Evolutionary conservation across 352 stramenopile genomes (phyloP).

Genomic region (Aphanomyces astaci): DNA sequence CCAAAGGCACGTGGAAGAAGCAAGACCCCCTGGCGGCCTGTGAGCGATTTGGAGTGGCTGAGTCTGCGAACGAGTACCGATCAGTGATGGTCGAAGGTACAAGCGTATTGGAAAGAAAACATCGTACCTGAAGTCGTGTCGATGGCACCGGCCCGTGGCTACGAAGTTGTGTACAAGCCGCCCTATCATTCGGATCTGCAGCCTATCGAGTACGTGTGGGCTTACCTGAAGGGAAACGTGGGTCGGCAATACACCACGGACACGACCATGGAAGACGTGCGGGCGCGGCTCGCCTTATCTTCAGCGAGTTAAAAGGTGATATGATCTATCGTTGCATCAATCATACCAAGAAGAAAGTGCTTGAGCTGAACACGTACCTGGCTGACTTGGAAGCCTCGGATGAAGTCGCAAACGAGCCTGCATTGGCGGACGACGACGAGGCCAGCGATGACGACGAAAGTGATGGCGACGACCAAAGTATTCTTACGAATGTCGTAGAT

Average conservation of each 20-base stretch:
- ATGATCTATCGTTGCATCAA: not conserved
- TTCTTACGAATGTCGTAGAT: not conserved
- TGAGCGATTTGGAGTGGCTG: not conserved
- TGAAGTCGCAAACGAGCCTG: not conserved
- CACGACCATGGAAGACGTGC: no score
- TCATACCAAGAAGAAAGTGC: not conserved
- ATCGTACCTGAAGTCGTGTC: not conserved
- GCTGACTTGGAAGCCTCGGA: not conserved
- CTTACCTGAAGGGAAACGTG: constrained; percentile 15
- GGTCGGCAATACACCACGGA: constrained; percentile 17
- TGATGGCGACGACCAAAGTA: not conserved
- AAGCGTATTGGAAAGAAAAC: not conserved
- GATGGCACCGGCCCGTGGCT: not conserved
- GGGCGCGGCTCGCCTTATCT: no score
- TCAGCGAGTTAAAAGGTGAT: no score
- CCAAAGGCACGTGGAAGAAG: not conserved
- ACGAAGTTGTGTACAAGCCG: not conserved
- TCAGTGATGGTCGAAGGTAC: not conserved
- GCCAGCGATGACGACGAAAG: not conserved
- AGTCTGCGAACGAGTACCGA: not conserved
- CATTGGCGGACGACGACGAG: not conserved
- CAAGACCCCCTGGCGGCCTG: not conserved
- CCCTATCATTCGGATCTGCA: no score
- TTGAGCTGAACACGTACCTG: not conserved
- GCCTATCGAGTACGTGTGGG: constrained; percentile 20